Base-by-base conservation (phyloP, 805 yeast genomes). In the Maudiozyma bulderi region DNA sequence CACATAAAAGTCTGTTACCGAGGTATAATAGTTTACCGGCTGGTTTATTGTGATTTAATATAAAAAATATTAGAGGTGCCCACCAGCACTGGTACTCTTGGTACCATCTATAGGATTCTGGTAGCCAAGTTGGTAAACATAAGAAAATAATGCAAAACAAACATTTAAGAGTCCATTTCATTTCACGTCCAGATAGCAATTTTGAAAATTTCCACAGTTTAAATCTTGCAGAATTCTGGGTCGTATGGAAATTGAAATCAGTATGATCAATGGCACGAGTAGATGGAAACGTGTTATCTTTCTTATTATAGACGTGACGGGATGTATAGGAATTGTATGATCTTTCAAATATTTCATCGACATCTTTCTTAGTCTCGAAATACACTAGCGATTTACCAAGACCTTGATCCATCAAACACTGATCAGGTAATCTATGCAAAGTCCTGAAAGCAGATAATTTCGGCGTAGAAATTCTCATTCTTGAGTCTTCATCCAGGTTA, bases 341-440 rank as follows among this genome's bases (percentile, higher is more conserved):
- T 48, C 70, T 63, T 44, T 69, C 73, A 53, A 75, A 73, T 1
- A 74, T 69, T 46, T 72, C 75, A 48, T 71, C 74, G 6, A 75
- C 77, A 45, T 73, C 77, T 13, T 60, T 44, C 48, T 71, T 71
- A 1, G 74, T 64, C 47, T 72, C 75, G 46, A 64, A 65, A 52
- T 73, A 75, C 40, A 70, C 66, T 15, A 69, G 64, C 7, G 72
- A 70, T n/a, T 69, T 64, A 29, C 70, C 70, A 2, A 74, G 72
- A 15, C 80, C 80, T 53, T 72, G 72, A 56, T 76, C 80, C 35
- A 68, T 63, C 6, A 71, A 58, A 52, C 75, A 73, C 43, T 68
- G 74, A 33, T 55, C 59, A 0, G 76, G 71, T n/a, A 73, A 51
- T 38, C 75, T 64, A 41, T 66, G 65, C 10, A 76, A 46, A 0